Evolutionary conservation across 2,329 filamentous ascomycete genomes (phyloP), one percentile per base, ranked within the genome.

Genomic region (Aspergillus tamarii): DNA sequence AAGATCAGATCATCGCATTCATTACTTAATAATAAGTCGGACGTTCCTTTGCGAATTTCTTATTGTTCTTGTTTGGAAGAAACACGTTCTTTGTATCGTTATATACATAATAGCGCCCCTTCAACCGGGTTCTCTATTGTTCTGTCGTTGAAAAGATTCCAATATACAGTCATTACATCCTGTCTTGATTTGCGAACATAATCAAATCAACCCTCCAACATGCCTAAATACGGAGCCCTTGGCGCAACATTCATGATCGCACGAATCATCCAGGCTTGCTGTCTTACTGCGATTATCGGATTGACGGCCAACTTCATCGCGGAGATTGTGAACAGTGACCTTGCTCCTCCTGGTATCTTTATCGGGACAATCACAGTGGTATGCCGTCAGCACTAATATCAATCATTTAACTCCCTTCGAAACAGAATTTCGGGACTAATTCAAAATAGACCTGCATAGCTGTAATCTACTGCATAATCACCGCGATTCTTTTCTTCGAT

Each of bases 241-340:
- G 92, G 91, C 77, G 88, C 90, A 71, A 91, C 90, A 70, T 96
- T 96, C 81, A 88, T 91, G 63, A 82, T 88, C 69, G 86, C 90
- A 69, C 89, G 94, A 55, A 84, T 85, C 63, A 84, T 94, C 69
- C 89, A 96, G 76, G 84, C 87, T 64, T 80, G 91, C 66, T 87
- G 87, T 30, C 89, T 97, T 74, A 83, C 95, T 63, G 83, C 89
- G 63, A 88, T 95, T 69, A 90, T 96, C 68, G 92, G 93, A 53
- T 87, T 97, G 76, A 88, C 88, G 0, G 87, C 90, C 72, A 93
- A 94, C 78, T 96, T 97, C 78, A 89, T 96, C 72, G 84, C 88
- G 28, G 85, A 91, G 70, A 93, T 96, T 75, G 87, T 92, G 52
- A 81, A 83, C 50, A 85, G 84, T 26, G 85, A 89, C 66, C 85